phyloP scores from a whole-genome alignment of 2,329 filamentous ascomycete species.

The Talaromyces sp. region DNA sequence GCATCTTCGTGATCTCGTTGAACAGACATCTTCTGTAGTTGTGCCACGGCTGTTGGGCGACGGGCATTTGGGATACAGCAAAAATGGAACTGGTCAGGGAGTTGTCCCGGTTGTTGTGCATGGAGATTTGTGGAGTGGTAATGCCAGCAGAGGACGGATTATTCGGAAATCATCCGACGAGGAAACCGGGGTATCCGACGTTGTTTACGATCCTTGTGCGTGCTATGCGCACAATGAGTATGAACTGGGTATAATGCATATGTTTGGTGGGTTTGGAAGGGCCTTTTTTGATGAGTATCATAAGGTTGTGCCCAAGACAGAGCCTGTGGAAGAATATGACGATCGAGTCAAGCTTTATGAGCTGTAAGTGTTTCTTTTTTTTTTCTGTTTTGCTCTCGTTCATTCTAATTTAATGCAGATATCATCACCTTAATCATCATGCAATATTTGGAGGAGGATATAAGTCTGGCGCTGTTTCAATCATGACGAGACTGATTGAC shows the following conservation, averaged over 20 bases:
- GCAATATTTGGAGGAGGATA: conserved; percentile 80
- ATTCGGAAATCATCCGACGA: conserved; percentile 31
- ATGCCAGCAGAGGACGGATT: conserved; percentile 64
- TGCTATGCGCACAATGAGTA: conserved; percentile 86
- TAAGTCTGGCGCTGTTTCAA: conserved; percentile 65
- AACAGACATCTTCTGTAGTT: conserved; percentile 56
- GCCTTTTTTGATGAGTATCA: conserved; percentile 75
- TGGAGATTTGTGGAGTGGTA: conserved; percentile 91
- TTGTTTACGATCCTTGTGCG: conserved; percentile 75
- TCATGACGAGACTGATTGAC: conserved; percentile 66
- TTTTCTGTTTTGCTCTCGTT: neutral
- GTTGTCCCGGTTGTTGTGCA: conserved; percentile 78
- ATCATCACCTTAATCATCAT: conserved; percentile 87
- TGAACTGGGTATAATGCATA: conserved; percentile 88
- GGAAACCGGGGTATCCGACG: conserved; percentile 55
- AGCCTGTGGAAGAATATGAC: conserved; percentile 77
- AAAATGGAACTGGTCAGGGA: conserved; percentile 41
- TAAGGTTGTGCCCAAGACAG: conserved; percentile 66
- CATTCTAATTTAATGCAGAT: conserved; percentile 43
- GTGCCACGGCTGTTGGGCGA: conserved; percentile 73
- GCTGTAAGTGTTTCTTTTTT: conserved; percentile 50
- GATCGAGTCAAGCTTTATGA: conserved; percentile 79
- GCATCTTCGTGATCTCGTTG: conserved; percentile 58
- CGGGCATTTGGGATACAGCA: conserved; percentile 51
- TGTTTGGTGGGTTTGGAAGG: conserved; percentile 83